phyloP scores from a whole-genome alignment of 371 early-diverging fungal genomes.

The Mortierella sp. region DNA sequence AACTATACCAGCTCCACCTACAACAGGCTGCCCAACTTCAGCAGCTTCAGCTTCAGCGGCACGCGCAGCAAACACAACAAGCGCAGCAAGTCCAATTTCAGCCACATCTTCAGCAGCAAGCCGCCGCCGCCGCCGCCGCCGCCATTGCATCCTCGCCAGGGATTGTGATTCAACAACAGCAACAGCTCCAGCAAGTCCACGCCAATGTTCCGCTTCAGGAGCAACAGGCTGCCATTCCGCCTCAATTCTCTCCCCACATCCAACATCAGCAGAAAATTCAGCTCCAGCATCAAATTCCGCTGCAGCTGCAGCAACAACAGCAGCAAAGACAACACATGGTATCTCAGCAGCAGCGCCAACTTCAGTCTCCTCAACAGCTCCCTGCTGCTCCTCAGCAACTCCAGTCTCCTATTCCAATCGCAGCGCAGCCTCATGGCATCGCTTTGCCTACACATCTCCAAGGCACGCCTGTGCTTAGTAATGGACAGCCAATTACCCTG shows the following conservation, averaged over 20 bases:
- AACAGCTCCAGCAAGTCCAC: too few relatives aligned
- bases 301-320: conserved; percentile 1
- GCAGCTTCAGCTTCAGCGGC: conserved; percentile 7
- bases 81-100: not conserved
- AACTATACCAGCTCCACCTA: not conserved
- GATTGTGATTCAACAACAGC: too few relatives aligned
- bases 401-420: too few relatives aligned
- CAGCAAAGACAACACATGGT: conserved; percentile 6
- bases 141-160: too few relatives aligned
- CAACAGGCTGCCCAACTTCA: conserved; percentile 12
- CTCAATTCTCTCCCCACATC: not conserved
- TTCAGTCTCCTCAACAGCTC: conserved; percentile 1
- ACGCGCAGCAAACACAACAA: conserved; percentile 10
- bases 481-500: too few relatives aligned
- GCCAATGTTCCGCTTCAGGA: too few relatives aligned
- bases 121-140: too few relatives aligned
- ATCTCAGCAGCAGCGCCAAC: conserved; percentile 9
- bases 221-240: too few relatives aligned
- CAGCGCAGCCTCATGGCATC: too few relatives aligned
- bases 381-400: conserved; percentile 1
- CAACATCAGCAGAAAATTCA: not conserved
- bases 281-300: not conserved
- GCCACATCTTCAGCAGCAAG: not conserved
- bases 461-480: too few relatives aligned
- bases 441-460: too few relatives aligned